Evolutionary conservation across 2,329 filamentous ascomycete genomes (phyloP).

Genomic region (Talaromyces sp.): DNA sequence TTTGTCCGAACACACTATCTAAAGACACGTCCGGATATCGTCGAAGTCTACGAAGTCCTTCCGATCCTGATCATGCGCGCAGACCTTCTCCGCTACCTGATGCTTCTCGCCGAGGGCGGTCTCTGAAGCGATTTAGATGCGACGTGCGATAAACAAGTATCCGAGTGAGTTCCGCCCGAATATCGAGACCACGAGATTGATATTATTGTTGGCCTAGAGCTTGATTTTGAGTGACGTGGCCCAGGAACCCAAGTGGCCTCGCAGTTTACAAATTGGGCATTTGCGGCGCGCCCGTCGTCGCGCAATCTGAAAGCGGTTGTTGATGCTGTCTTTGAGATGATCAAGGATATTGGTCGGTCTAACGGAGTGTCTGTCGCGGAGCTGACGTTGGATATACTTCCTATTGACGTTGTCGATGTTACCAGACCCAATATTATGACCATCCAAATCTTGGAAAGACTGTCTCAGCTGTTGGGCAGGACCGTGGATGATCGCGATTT

Average conservation of each 20-base stretch:
- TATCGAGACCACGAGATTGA: neutral
- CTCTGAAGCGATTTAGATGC: neutral
- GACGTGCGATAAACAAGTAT: neutral
- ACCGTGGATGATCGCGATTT: neutral
- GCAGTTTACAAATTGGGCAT: too few species aligned
- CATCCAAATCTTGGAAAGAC: neutral
- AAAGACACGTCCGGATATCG: neutral
- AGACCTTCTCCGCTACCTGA: too few species aligned
- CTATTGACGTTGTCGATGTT: too few species aligned
- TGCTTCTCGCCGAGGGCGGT: neutral
- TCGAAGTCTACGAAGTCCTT: neutral
- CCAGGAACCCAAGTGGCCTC: too few species aligned
- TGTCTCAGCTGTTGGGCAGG: neutral
- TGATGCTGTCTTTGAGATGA: too few species aligned
- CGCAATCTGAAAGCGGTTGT: too few species aligned
- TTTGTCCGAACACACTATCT: neutral
- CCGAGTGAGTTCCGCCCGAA: neutral
- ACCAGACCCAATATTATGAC: neutral
- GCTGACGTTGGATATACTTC: too few species aligned
- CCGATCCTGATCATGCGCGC: neutral
- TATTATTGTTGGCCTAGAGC: too few species aligned
- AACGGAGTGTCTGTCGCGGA: too few species aligned
- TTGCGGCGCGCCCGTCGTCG: too few species aligned
- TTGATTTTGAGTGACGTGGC: neutral
- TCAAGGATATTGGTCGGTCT: too few species aligned